phyloP scores from a whole-genome alignment of 75 land plant genomes.

The Picea sitchensis region DNA sequence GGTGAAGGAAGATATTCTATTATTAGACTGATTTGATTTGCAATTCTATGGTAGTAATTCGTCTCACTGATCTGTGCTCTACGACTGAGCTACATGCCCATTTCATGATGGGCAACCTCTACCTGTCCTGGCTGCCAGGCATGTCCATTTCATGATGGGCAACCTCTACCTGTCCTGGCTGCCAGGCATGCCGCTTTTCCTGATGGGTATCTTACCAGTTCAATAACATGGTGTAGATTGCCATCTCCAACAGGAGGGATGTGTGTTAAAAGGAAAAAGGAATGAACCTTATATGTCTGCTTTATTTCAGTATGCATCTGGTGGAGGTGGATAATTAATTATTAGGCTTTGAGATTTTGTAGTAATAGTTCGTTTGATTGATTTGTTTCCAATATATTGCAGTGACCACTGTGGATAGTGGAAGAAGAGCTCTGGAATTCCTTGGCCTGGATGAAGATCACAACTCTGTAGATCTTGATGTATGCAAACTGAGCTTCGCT shows the following conservation, averaged over 20 bases:
- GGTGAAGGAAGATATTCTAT: background rate
- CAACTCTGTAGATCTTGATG: conserved; percentile 1
- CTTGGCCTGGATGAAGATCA: conserved; percentile 27
- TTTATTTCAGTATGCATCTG: background rate
- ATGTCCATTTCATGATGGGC: too few species aligned
- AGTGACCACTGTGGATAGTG: conserved; percentile 80
- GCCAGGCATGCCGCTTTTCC: too few species aligned
- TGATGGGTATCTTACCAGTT: too few species aligned
- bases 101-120: too few species aligned
- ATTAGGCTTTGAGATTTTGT: background rate
- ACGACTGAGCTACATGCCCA: too few species aligned
- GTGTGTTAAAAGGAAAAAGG: too few species aligned
- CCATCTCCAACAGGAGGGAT: too few species aligned
- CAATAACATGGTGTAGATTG: too few species aligned
- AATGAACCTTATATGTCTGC: background rate
- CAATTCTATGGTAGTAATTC: background rate
- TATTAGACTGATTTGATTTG: background rate
- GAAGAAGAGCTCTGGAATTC: conserved; percentile 55
- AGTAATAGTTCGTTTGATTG: background rate
- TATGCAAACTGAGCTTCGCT: background rate
- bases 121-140: too few species aligned
- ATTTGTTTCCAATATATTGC: conserved; percentile 11
- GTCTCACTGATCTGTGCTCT: background rate
- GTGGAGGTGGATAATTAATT: background rate
- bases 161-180: too few species aligned